Base-by-base conservation (phyloP, 169 alveolate species). In the Amoebophrya sp. region DNA sequence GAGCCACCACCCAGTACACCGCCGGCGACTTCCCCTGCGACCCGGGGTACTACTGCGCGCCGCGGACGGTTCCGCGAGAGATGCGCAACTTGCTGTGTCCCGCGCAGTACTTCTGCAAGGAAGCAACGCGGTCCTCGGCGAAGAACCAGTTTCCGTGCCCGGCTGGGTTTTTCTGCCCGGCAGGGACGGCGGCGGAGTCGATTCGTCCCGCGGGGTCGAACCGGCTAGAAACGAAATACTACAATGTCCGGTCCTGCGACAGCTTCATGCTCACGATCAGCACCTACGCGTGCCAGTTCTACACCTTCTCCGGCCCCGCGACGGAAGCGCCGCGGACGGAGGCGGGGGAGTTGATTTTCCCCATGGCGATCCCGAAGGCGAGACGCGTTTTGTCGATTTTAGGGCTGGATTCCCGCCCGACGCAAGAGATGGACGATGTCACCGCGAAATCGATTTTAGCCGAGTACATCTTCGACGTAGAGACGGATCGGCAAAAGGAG, bases 21-120 rank as follows among this genome's bases (percentile, higher is more conserved):
- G 83, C 83, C 18, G 83, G 55, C 77, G 91, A 89, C 77, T 89
- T 40, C 77, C 91, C 91, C 40, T 89, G 91, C 47, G 91, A 89
- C 40, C 83, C 91, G 40, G 91, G 91, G 18, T 89, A 89, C 77
- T 89, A 89, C 91, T 89, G 91, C 77, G 55, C 53, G 40, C 39
- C 91, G 40, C 39, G 53, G 40, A 89, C 91, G 32, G 77, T 66
- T 25, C 91, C 66, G 91, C 39, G 38, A 12, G 91, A 89, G 40
- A 89, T 89, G 91, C 53, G 91, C 32, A 40, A 33, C 91, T 41
- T 89, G 41, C 91, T 89, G 0, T 89, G 91, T 33, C 91, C 91
- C 23, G 83, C 91, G 47, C 40, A 66, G 41, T 41, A 33, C 91
- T 89, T 40, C 77, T 89, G 91, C 32, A 89, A 89, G 77, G 77